phyloP scores from a whole-genome alignment of 2,329 filamentous ascomycete species.

The Trematosphaeria pertusa region DNA sequence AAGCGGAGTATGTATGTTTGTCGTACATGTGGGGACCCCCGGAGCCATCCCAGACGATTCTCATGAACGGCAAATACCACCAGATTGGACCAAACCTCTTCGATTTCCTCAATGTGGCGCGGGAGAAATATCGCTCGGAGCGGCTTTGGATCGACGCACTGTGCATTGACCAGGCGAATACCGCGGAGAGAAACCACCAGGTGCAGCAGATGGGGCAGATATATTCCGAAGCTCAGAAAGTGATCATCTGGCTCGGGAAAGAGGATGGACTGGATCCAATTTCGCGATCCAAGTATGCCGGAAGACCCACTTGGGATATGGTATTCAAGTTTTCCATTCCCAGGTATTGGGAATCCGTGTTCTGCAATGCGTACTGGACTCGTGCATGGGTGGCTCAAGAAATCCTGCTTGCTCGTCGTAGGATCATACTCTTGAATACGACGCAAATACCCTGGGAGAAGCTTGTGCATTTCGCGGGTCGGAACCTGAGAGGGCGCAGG shows the following conservation, averaged over 20 bases:
- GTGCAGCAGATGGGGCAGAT: slow-evolving; percentile 14
- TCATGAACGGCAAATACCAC: slow-evolving; percentile 1
- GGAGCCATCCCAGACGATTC: neutral
- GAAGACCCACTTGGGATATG: too few species aligned
- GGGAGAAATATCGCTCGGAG: neutral
- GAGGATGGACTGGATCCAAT: neutral
- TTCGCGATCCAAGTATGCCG: too few species aligned
- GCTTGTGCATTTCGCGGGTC: too few species aligned
- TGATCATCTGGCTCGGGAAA: slow-evolving; percentile 8
- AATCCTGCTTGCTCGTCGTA: slow-evolving; percentile 2
- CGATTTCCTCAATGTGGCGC: slow-evolving; percentile 7
- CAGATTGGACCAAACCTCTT: slow-evolving; percentile 9
- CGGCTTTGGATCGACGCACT: slow-evolving; percentile 18
- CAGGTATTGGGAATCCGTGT: neutral
- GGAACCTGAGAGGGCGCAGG: too few species aligned
- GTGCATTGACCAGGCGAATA: slow-evolving; percentile 14
- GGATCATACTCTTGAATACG: neutral
- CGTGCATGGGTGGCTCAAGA: slow-evolving; percentile 15
- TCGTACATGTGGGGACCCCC: slow-evolving; percentile 15
- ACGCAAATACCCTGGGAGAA: too few species aligned
- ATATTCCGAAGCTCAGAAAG: slow-evolving; percentile 5
- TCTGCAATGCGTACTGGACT: slow-evolving; percentile 37
- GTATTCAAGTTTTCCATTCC: too few species aligned
- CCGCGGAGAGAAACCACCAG: slow-evolving; percentile 10
- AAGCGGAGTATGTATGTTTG: slow-evolving; percentile 8